Evolutionary conservation across 192 early-diverging fungal species (phyloP), one percentile per base, ranked within the genome.

Genomic region (Fimicolochytrium jonesii): DNA sequence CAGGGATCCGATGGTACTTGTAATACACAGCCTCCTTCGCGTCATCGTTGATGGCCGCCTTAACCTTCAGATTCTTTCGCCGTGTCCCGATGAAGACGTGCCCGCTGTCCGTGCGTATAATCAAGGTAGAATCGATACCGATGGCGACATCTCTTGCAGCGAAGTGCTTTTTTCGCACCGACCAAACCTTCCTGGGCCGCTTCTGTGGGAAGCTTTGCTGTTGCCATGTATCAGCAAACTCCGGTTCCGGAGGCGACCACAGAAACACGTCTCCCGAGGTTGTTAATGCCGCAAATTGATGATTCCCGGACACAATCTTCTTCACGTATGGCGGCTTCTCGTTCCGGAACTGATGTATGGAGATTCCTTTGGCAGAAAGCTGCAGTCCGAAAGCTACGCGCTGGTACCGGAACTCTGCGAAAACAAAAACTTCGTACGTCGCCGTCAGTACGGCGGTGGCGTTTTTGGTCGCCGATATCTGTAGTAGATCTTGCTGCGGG

Each of bases 101-200:
- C 1, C 90, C 87, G 2, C 68, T 70, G 6, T 62, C 64, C 13
- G 90, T 92, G n/a, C 68, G 66, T n/a, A 90, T 61, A 44, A 90
- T 69, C 0, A 90, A 66, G 4, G 77, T 77, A 0, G 81, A 82
- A 59, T 90, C 79, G 41, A 89, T 83, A 3, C 88, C 88, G 29
- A 92, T 70, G 6, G 81, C 79, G 34, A 85, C 77, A 65, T 89
- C 83, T 0, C 53, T 59, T 22, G 80, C 78, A 7, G 60, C 67
- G 23, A 85, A 62, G 44, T 77, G 69, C 33, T 53, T 64, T 20
- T 74, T 78, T 10, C 75, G 64, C 22, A 63, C 67, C 17, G 73
- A 64, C 87, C 87, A 89, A 2, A 89, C 74, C n/a, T 77, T 73
- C 25, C 70, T 60, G 1, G 87, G 86, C 30, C 61, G 63, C 15